phyloP scores from a whole-genome alignment of 2,329 filamentous ascomycete genomes.

The Fusarium xyrophilum region DNA sequence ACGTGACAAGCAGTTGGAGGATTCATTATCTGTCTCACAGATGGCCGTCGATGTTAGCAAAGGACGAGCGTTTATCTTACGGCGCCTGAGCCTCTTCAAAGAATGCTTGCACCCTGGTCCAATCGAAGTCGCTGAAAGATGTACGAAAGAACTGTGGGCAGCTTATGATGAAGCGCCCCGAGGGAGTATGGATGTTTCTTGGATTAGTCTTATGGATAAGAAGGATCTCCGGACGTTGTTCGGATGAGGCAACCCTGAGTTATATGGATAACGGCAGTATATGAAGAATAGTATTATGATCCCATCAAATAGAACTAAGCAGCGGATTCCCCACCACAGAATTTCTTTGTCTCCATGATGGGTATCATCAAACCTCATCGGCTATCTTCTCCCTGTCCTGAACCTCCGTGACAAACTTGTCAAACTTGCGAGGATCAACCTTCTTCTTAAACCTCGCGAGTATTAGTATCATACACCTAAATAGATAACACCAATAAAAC shows the following conservation, averaged over 20 bases:
- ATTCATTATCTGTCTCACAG: background rate
- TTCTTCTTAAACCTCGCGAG: background rate
- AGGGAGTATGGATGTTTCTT: background rate
- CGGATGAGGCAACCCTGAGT: background rate
- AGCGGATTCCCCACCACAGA: too few species aligned
- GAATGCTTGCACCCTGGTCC: background rate
- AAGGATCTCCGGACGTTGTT: background rate
- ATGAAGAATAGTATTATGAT: accelerated
- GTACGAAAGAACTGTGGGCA: background rate
- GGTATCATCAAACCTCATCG: background rate
- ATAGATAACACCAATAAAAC: accelerated
- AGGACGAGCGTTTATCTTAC: background rate
- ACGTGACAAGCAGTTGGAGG: accelerated
- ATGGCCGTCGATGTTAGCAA: background rate
- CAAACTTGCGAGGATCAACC: background rate
- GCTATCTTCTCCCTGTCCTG: background rate
- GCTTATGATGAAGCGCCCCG: background rate
- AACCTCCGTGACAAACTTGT: background rate
- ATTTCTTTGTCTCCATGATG: accelerated
- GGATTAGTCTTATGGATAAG: background rate
- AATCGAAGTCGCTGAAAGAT: background rate
- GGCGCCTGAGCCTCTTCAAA: background rate
- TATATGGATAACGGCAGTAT: too few species aligned
- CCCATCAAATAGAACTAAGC: accelerated
- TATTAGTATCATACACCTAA: background rate